These are phyloP conservation scores for Phytophthora hibernalis DNA, from an alignment of 352 stramenopile species.

Conservation along the genomic window DNA sequence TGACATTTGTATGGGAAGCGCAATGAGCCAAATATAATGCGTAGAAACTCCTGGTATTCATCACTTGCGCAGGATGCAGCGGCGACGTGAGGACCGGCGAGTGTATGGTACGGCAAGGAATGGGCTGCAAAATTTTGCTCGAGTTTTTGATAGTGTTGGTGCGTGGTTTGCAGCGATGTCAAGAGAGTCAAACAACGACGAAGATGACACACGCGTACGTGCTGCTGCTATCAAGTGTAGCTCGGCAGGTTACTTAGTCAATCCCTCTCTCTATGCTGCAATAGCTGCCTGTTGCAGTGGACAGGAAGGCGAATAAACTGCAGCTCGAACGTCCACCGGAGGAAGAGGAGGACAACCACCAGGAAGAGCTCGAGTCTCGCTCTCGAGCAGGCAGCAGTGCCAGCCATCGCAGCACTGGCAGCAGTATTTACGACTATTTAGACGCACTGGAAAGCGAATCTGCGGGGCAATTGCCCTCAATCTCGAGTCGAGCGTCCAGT, in stretches of 20 bases:
- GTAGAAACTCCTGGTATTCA: conserved; percentile 25
- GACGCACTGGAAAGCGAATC: conserved; percentile 77
- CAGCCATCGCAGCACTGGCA: conserved; percentile 25
- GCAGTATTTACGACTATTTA: conserved; percentile 84
- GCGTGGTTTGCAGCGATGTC: conserved; percentile 20
- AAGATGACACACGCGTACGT: conserved; percentile 25
- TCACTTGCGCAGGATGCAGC: conserved; percentile 30
- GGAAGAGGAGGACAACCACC: conserved; percentile 32
- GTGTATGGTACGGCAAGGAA: conserved; percentile 19
- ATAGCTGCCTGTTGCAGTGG: conserved; percentile 22
- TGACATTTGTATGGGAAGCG: conserved; percentile 26
- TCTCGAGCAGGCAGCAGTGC: conserved; percentile 29
- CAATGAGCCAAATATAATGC: conserved; percentile 18
- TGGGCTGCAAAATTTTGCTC: background rate
- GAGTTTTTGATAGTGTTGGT: conserved; percentile 6
- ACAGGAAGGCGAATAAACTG: conserved; percentile 38
- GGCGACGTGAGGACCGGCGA: conserved; percentile 17
- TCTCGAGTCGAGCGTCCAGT: conserved; percentile 28
- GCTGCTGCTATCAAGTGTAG: background rate
- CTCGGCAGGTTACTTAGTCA: background rate
- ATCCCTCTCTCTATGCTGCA: conserved; percentile 8
- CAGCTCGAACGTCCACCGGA: conserved; percentile 51
- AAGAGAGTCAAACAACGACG: conserved; percentile 21
- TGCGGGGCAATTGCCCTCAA: conserved; percentile 55
- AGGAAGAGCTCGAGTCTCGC: conserved; percentile 37